Percentiles rank a stretch among this genome's conserved stretches.
phyloP scores from a whole-genome alignment of 2,329 filamentous ascomycete species.

The Elsinoe australis region DNA sequence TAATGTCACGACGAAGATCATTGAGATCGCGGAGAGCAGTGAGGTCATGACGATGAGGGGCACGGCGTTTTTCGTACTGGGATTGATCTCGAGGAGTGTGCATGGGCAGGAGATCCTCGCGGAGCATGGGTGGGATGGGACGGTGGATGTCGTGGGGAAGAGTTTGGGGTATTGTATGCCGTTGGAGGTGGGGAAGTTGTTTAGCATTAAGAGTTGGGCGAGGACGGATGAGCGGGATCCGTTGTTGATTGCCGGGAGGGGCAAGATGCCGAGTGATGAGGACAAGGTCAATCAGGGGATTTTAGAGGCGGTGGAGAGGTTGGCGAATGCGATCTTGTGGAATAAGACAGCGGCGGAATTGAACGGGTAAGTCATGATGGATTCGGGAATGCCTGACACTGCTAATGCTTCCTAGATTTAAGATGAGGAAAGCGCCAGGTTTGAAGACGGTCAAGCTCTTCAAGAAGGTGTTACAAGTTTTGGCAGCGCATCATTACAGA shows the following conservation, averaged over 20 bases:
- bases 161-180: conserved; percentile 86
- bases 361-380: conserved; percentile 44
- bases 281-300: conserved; percentile 65
- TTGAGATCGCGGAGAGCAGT: conserved; percentile 79
- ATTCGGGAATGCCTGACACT: no score
- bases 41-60: conserved; percentile 88
- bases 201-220: conserved; percentile 48
- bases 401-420: conserved; percentile 51
- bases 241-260: neutral
- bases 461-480: conserved; percentile 71
- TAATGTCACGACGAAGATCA: conserved; percentile 79
- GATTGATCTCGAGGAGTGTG: conserved; percentile 81
- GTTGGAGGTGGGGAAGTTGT: conserved; percentile 65
- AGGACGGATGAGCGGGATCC: neutral
- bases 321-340: conserved; percentile 88
- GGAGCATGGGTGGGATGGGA: conserved; percentile 88
- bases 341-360: conserved; percentile 80
- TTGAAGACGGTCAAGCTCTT: conserved; percentile 75
- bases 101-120: conserved; percentile 88
- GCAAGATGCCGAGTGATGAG: conserved; percentile 24
- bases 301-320: conserved; percentile 73
- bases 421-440: conserved; percentile 62
- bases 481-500: conserved; percentile 85
- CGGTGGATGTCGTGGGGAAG: conserved; percentile 71
- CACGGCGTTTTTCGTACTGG: conserved; percentile 93